Percentiles rank a stretch among this genome's conserved stretches.
Evolutionary conservation across 805 yeast genomes (phyloP).

Genomic region (Saccharomycopsis guyanensis): DNA sequence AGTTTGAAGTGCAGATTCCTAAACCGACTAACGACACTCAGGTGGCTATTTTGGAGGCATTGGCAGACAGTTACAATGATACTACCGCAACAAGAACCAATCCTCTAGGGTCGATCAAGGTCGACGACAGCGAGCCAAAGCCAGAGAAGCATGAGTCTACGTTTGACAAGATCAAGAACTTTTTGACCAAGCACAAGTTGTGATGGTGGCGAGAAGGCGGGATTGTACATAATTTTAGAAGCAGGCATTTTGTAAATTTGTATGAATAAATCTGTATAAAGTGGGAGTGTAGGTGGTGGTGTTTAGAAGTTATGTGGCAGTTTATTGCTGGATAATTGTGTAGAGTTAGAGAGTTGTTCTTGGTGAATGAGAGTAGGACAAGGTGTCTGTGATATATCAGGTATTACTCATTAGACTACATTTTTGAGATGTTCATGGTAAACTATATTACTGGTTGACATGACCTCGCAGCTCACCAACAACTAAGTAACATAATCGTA

Average conservation of each 20-base stretch:
- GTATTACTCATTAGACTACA: no score
- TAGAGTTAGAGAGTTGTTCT: no score
- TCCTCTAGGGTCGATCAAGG: conserved; percentile 30
- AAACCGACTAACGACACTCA: conserved; percentile 79
- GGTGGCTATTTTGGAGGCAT: conserved; percentile 81
- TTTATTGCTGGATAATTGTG: no score
- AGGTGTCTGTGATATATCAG: no score
- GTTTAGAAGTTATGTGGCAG: no score
- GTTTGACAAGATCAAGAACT: conserved; percentile 19
- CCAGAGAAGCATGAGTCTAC: conserved; percentile 20
- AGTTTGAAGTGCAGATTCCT: conserved; percentile 60
- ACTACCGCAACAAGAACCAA: conserved; percentile 65
- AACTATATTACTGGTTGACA: no score
- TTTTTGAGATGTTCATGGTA: no score
- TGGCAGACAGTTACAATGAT: conserved; percentile 88
- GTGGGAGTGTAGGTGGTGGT: no score
- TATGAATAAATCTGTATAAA: neutral
- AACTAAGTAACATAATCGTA: no score
- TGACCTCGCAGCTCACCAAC: no score
- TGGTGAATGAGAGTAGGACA: no score
- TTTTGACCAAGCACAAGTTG: conserved; percentile 1
- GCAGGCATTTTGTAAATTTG: neutral
- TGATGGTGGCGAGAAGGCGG: neutral
- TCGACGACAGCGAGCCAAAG: conserved; percentile 15
- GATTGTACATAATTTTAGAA: neutral